Conservation (phyloP, 495 filamentous ascomycete genomes). For the Hypoxylon perforatum region DNA sequence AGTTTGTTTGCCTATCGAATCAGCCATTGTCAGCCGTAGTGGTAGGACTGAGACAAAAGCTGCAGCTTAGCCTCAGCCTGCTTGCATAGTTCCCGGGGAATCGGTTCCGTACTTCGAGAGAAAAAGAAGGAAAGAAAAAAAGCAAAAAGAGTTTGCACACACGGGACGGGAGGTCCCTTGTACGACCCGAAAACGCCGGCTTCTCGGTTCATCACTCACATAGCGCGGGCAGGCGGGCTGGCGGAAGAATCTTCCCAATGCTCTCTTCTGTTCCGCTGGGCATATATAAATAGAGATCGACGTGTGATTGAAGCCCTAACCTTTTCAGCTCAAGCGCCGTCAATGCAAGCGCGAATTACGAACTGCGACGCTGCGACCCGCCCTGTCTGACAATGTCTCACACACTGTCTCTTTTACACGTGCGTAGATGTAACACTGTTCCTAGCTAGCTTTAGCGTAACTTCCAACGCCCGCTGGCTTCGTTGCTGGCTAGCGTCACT, state of each 20-base stretch:
- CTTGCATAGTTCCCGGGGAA: background rate
- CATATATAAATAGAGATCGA: conserved; percentile 30
- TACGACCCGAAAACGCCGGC: background rate
- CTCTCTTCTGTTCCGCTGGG: background rate
- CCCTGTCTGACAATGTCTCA: conserved; percentile 2
- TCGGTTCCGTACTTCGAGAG: background rate
- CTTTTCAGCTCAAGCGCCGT: conserved; percentile 28
- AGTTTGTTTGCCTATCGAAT: too few relatives aligned
- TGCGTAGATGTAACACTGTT: too few relatives aligned
- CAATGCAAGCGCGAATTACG: conserved; percentile 18
- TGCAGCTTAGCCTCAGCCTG: background rate
- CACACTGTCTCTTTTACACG: conserved; percentile 15
- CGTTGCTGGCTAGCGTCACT: conserved; percentile 7
- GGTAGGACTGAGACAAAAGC: background rate
- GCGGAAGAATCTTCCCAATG: background rate
- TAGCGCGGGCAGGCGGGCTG: background rate
- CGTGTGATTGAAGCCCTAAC: conserved; percentile 17
- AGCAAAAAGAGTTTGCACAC: background rate
- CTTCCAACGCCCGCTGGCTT: background rate
- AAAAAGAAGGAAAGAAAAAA: background rate
- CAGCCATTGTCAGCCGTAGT: background rate
- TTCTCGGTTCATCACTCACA: background rate
- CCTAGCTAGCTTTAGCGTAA: background rate
- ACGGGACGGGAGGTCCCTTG: background rate
- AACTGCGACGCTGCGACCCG: conserved; percentile 7